phyloP scores from a whole-genome alignment of 2,329 filamentous ascomycete genomes.

The Verticillium longisporum region DNA sequence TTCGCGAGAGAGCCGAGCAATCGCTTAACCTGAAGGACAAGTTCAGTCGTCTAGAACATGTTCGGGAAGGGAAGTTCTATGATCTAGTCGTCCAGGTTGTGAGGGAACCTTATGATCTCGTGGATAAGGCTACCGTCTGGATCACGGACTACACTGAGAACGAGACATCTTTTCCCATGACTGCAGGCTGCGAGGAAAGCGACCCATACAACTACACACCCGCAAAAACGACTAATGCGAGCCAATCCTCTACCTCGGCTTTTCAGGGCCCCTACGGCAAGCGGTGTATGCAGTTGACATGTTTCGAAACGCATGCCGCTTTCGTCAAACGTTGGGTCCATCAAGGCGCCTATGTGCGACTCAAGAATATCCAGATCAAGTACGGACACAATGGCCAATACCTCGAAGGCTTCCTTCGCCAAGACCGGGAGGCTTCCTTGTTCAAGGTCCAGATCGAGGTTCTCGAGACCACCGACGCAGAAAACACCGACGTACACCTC shows the following conservation, averaged over 20 bases:
- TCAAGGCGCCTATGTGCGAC: slow-evolving; percentile 52
- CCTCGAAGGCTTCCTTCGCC: slow-evolving; percentile 67
- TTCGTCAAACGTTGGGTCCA: slow-evolving; percentile 50
- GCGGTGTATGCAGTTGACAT: slow-evolving; percentile 62
- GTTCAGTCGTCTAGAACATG: slow-evolving; percentile 58
- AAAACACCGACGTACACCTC: slow-evolving; percentile 38
- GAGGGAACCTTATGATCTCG: slow-evolving; percentile 33
- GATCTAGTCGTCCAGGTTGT: slow-evolving; percentile 70
- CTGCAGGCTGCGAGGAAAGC: slow-evolving; percentile 33
- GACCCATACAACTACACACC: slow-evolving; percentile 49
- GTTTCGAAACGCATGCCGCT: slow-evolving; percentile 61
- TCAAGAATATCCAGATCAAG: slow-evolving; percentile 70
- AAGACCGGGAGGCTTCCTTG: slow-evolving; percentile 38
- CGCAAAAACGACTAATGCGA: slow-evolving; percentile 14
- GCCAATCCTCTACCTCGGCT: slow-evolving; percentile 11
- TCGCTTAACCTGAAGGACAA: slow-evolving; percentile 46
- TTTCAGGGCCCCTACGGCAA: slow-evolving; percentile 74
- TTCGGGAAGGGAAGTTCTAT: slow-evolving; percentile 49
- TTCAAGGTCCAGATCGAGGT: slow-evolving; percentile 52
- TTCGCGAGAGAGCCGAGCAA: slow-evolving; percentile 26
- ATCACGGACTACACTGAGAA: slow-evolving; percentile 81
- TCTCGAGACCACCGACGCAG: slow-evolving; percentile 33
- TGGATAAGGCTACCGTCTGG: slow-evolving; percentile 55
- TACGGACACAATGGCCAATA: slow-evolving; percentile 39
- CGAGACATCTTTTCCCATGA: slow-evolving; percentile 48